Conservation (phyloP, 163 green algal species). For the Scenedesmus sp. region DNA sequence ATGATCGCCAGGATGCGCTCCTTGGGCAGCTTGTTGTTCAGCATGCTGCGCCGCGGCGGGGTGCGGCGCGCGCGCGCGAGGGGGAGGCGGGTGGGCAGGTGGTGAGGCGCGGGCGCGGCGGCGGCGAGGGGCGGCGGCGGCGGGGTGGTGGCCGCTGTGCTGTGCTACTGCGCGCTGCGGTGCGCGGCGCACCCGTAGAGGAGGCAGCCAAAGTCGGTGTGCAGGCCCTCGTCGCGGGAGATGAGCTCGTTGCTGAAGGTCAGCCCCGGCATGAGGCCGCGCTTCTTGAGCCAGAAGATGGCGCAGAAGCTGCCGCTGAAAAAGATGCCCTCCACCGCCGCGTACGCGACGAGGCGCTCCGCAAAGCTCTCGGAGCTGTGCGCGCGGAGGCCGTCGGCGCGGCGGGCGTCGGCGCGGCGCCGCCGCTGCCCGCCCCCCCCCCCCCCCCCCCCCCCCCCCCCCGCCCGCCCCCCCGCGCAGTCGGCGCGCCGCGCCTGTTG, state of each 20-base stretch:
- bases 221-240: slow-evolving; percentile 94
- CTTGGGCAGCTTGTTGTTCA: slow-evolving; percentile 80
- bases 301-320: slow-evolving; percentile 97
- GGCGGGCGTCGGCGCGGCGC: too few relatives aligned
- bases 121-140: too few relatives aligned
- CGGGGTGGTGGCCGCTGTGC: neutral
- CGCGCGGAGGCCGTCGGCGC: neutral
- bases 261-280: slow-evolving; percentile 87
- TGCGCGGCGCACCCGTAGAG: slow-evolving; percentile 66
- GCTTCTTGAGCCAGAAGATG: slow-evolving; percentile 99
- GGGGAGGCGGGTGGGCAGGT: too few relatives aligned
- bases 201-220: slow-evolving; percentile 94
- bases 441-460: too few relatives aligned
- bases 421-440: too few relatives aligned
- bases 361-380: slow-evolving; percentile 73
- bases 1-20: slow-evolving; percentile 86
- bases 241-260: slow-evolving; percentile 99
- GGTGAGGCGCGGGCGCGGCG: too few relatives aligned
- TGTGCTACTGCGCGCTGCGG: neutral
- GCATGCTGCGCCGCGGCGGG: slow-evolving; percentile 63
- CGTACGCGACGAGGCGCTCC: slow-evolving; percentile 94
- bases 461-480: neutral
- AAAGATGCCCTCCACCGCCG: slow-evolving; percentile 97
- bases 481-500: slow-evolving; percentile 34
- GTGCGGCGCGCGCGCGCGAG: neutral